Evolutionary conservation across 2,329 filamentous ascomycete species (phyloP).

Genomic region (Botrytis byssoidea): DNA sequence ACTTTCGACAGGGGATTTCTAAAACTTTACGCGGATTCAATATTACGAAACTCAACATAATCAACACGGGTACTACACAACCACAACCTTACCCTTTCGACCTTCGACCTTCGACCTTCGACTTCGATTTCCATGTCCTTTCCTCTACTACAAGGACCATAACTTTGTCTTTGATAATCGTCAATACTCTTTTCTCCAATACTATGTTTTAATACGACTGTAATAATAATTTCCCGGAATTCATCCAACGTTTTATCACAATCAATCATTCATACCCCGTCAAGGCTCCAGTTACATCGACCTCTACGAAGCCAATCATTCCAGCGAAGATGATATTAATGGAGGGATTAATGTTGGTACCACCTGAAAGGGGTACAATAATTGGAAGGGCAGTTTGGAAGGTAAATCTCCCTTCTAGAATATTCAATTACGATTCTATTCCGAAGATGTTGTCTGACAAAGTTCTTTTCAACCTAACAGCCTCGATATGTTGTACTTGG

Average conservation of each 20-base stretch:
- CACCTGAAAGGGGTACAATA: slow-evolving; percentile 52
- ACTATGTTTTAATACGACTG: slow-evolving; percentile 12
- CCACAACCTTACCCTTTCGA: not conserved
- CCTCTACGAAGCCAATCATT: not conserved
- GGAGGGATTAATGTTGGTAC: slow-evolving; percentile 51
- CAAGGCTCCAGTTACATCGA: not conserved
- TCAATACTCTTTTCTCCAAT: not conserved
- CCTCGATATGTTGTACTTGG: slow-evolving; percentile 60
- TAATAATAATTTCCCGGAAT: slow-evolving; percentile 1
- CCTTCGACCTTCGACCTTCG: not conserved
- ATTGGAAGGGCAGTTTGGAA: slow-evolving; percentile 54
- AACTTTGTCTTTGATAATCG: not conserved
- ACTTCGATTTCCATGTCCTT: not conserved
- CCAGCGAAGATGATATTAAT: slow-evolving; percentile 41
- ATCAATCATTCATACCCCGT: not conserved
- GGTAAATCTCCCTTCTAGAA: slow-evolving; percentile 41
- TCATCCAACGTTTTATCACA: not conserved
- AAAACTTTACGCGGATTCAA: not conserved
- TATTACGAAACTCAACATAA: slow-evolving; percentile 1
- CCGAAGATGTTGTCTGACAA: slow-evolving; percentile 19
- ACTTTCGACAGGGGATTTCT: not conserved
- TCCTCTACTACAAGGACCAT: not conserved
- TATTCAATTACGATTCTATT: slow-evolving; percentile 22
- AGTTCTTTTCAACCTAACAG: slow-evolving; percentile 40
- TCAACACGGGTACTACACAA: slow-evolving; percentile 8